Evolutionary conservation across 352 stramenopile species (phyloP).

Genomic region (Globisporangium heterothallicum): DNA sequence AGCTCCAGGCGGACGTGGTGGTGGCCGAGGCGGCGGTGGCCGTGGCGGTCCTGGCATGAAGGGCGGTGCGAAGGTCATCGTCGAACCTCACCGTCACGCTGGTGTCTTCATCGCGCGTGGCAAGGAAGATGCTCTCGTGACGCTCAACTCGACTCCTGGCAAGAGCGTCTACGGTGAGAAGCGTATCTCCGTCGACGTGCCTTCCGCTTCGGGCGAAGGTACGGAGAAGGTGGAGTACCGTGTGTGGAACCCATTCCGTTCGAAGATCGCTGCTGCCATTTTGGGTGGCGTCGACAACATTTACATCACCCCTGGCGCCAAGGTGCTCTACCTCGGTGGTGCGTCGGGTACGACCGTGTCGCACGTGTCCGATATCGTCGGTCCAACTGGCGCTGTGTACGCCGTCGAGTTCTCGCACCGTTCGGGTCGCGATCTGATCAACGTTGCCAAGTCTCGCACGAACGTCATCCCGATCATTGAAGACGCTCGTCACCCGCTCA

Average conservation of each 20-base stretch:
- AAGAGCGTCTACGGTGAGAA: conserved; percentile 99
- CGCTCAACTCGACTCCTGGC: conserved; percentile 97
- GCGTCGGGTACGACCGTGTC: conserved; percentile 98
- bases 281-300: conserved; percentile 99
- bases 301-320: conserved; percentile 95
- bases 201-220: conserved; percentile 81
- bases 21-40: conserved; percentile 37
- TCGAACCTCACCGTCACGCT: conserved; percentile 97
- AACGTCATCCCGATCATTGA: conserved; percentile 99
- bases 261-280: conserved; percentile 98
- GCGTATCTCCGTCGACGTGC: conserved; percentile 97
- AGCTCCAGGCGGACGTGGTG: conserved; percentile 27
- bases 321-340: conserved; percentile 99
- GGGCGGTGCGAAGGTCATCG: conserved; percentile 94
- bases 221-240: conserved; percentile 99
- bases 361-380: conserved; percentile 99
- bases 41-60: conserved; percentile 88
- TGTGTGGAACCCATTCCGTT: conserved; percentile 99
- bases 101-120: conserved; percentile 98
- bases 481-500: conserved; percentile 96
- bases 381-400: conserved; percentile 96
- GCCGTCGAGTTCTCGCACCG: conserved; percentile 99
- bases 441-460: conserved; percentile 98
- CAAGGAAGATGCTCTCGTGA: conserved; percentile 99
- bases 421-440: conserved; percentile 98